Conservation (phyloP, 2,329 filamentous ascomycete species). For the Trichothecium roseum region DNA sequence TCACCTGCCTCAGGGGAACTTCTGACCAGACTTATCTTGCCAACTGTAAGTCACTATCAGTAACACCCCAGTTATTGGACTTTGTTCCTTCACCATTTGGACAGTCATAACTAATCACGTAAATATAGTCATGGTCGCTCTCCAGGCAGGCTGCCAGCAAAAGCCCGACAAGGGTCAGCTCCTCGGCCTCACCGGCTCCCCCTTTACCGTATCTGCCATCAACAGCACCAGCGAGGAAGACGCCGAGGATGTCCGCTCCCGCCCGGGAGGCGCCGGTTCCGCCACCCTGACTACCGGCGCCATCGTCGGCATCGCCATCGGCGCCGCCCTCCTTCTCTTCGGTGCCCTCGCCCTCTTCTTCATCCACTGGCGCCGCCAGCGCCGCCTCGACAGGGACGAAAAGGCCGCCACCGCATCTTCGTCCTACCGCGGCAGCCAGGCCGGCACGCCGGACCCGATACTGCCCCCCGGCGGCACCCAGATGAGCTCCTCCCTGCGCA, state of each 20-base stretch:
- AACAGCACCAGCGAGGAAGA: constrained; percentile 32
- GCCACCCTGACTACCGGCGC: constrained; percentile 32
- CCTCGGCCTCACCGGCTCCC: constrained; percentile 28
- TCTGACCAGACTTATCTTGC: constrained; percentile 30
- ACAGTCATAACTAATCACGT: constrained; percentile 5
- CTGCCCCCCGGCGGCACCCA: constrained; percentile 14
- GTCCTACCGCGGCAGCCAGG: constrained; percentile 6
- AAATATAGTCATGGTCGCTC: constrained; percentile 34
- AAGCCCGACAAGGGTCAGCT: constrained; percentile 24
- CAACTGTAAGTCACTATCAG: constrained; percentile 31
- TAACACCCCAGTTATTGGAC: not conserved
- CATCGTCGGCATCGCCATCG: constrained; percentile 43
- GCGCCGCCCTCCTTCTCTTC: constrained; percentile 30
- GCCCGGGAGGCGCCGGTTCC: constrained; percentile 13
- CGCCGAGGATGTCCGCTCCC: constrained; percentile 12
- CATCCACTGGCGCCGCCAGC: constrained; percentile 36
- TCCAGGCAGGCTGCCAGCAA: constrained; percentile 37
- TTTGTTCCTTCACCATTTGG: not conserved
- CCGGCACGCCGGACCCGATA: constrained; percentile 11
- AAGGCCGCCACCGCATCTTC: constrained; percentile 9
- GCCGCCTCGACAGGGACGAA: constrained; percentile 17
- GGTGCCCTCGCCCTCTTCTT: constrained; percentile 31
- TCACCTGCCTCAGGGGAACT: constrained; percentile 31
- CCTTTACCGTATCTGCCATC: constrained; percentile 27
- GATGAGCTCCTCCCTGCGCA: constrained; percentile 12